Evolutionary conservation across 768 basidiomycete genomes (phyloP).

Genomic region (Collybiopsis luxurians): DNA sequence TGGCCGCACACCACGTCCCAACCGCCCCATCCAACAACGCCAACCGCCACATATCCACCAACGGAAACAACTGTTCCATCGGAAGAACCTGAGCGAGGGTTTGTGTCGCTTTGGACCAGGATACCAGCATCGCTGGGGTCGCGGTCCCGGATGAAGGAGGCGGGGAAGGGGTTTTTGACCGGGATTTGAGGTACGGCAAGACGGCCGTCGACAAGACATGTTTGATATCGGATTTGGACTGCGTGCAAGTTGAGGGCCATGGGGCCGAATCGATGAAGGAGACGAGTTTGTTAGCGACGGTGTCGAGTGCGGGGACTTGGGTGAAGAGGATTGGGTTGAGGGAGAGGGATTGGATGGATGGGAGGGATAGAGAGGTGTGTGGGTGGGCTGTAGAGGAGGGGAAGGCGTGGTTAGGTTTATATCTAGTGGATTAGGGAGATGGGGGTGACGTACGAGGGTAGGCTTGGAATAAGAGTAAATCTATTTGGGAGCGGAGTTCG

Average conservation of each 20-base stretch:
- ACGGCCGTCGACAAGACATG: constrained; percentile 45
- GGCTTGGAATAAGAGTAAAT: constrained; percentile 70
- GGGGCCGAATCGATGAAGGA: constrained; percentile 56
- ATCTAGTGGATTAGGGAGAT: background rate
- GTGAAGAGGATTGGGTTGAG: constrained; percentile 75
- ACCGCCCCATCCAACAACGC: constrained; percentile 65
- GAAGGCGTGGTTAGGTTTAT: background rate
- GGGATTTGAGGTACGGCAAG: constrained; percentile 62
- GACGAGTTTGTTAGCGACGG: constrained; percentile 56
- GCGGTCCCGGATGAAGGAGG: constrained; percentile 22
- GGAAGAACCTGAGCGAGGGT: constrained; percentile 46
- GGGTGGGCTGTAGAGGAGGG: constrained; percentile 60
- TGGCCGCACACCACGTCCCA: constrained; percentile 45
- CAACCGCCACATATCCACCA: constrained; percentile 82
- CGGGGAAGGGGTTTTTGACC: constrained; percentile 21
- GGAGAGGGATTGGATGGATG: constrained; percentile 58
- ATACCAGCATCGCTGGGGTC: constrained; percentile 34
- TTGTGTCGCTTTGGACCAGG: constrained; percentile 48
- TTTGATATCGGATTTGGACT: constrained; percentile 41
- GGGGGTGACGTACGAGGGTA: constrained; percentile 65
- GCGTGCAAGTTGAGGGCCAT: constrained; percentile 26
- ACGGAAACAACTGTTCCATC: constrained; percentile 64
- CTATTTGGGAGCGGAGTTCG: constrained; percentile 72
- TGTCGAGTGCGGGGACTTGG: constrained; percentile 67
- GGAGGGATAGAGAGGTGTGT: constrained; percentile 60